These are phyloP conservation scores for Mortierella sp. DNA, from an alignment of 371 early-diverging fungal genomes.

Conservation along the genomic window DNA sequence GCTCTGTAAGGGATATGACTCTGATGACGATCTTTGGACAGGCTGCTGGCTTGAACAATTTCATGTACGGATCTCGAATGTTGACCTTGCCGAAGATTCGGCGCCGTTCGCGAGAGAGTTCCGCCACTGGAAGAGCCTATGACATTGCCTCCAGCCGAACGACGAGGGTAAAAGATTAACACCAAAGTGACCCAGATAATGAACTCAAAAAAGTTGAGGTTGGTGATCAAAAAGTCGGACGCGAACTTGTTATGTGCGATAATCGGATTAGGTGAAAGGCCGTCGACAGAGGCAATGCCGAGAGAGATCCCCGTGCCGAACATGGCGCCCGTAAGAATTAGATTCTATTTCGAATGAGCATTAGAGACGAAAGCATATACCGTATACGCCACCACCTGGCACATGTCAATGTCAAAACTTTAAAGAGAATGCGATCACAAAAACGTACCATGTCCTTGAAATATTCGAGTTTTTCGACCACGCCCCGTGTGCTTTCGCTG, in stretches of 20 bases:
- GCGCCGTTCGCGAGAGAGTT: constrained; percentile 12
- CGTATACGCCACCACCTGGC: background rate
- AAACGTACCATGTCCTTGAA: constrained; percentile 36
- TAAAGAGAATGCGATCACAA: background rate
- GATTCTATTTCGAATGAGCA: constrained; percentile 11
- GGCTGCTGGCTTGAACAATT: background rate
- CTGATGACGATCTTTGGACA: constrained; percentile 1
- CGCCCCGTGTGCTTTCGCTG: constrained; percentile 16
- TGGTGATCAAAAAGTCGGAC: constrained; percentile 21
- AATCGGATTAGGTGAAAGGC: constrained; percentile 7
- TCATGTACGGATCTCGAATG: background rate
- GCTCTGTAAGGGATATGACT: constrained; percentile 15
- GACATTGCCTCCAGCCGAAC: constrained; percentile 12
- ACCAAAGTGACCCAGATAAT: constrained; percentile 35
- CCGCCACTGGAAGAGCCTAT: constrained; percentile 27
- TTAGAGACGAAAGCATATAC: background rate
- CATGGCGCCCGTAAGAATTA: constrained; percentile 18
- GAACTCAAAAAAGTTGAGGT: constrained; percentile 34
- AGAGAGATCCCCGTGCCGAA: constrained; percentile 15
- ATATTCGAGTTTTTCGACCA: constrained; percentile 31
- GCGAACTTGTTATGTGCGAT: constrained; percentile 40
- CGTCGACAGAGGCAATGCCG: constrained; percentile 25
- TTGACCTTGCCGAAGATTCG: constrained; percentile 2
- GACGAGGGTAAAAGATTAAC: constrained; percentile 42
- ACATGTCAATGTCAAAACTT: background rate